Conservation (phyloP, 2,329 filamentous ascomycete species). For the Fusarium nurragi region DNA sequence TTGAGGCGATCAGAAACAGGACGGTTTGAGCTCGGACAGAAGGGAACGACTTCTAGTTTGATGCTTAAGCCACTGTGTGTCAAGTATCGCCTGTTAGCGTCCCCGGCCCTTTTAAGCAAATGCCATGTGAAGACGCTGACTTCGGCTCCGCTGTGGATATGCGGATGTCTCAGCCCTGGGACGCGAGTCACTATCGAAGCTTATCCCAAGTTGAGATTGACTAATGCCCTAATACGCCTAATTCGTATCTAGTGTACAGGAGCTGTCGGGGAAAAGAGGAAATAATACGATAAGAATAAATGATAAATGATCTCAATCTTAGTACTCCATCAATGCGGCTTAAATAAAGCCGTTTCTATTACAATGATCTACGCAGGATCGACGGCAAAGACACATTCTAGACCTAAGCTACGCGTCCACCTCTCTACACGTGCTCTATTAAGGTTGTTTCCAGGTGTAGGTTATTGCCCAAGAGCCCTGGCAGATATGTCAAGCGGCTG, state of each 20-base stretch:
- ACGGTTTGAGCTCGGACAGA: conserved; percentile 6
- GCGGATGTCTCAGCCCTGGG: background rate
- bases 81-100: background rate
- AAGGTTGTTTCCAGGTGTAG: no score
- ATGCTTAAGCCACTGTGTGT: background rate
- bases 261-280: background rate
- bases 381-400: background rate
- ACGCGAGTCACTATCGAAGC: conserved; percentile 20
- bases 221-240: background rate
- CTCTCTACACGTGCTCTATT: no score
- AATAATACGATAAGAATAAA: background rate
- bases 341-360: no score
- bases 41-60: background rate
- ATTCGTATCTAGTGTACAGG: background rate
- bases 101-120: background rate
- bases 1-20: background rate
- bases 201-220: background rate
- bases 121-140: conserved; percentile 1
- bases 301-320: background rate
- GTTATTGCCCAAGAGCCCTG: no score
- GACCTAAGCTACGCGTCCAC: no score
- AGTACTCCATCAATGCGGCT: background rate
- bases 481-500: no score
- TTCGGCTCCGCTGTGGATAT: conserved; percentile 34
- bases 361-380: background rate